Conservation (phyloP, 2,329 filamentous ascomycete genomes). For the Celoporthe dispersa region DNA sequence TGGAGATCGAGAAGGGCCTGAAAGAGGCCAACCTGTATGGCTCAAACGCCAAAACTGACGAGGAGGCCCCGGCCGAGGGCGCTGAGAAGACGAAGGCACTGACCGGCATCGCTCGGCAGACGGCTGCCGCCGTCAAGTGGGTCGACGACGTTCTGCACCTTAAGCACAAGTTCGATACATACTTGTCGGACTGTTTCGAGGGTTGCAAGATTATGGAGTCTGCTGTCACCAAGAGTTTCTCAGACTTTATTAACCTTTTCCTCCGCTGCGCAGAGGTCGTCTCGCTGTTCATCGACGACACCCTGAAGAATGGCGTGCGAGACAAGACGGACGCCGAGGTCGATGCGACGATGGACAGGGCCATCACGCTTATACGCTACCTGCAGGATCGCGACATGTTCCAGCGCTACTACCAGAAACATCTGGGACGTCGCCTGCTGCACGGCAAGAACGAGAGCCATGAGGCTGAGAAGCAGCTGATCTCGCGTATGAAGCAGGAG, state of each 20-base stretch:
- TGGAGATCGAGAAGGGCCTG: conserved; percentile 76
- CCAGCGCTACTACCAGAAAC: conserved; percentile 97
- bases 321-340: conserved; percentile 90
- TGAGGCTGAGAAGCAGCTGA: conserved; percentile 94
- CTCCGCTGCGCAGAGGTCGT: conserved; percentile 85
- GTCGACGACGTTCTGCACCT: conserved; percentile 86
- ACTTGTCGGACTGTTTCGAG: conserved; percentile 75
- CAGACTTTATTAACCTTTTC: conserved; percentile 94
- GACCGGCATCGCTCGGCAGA: conserved; percentile 74
- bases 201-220: conserved; percentile 79
- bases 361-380: conserved; percentile 85
- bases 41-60: conserved; percentile 39
- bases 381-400: conserved; percentile 93
- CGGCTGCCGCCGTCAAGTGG: conserved; percentile 88
- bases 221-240: conserved; percentile 83
- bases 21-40: conserved; percentile 59
- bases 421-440: conserved; percentile 84
- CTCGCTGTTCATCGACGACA: conserved; percentile 96
- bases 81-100: conserved; percentile 55
- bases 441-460: conserved; percentile 89
- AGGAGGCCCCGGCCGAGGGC: conserved; percentile 50
- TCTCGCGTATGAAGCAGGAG: conserved; percentile 95
- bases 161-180: conserved; percentile 86
- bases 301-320: conserved; percentile 90
- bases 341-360: conserved; percentile 83